A percentile compares a stretch with the other conserved stretches of the same genome.
Evolutionary conservation across 371 early-diverging fungal species (phyloP).

Genomic region (Mucor racemosus): DNA sequence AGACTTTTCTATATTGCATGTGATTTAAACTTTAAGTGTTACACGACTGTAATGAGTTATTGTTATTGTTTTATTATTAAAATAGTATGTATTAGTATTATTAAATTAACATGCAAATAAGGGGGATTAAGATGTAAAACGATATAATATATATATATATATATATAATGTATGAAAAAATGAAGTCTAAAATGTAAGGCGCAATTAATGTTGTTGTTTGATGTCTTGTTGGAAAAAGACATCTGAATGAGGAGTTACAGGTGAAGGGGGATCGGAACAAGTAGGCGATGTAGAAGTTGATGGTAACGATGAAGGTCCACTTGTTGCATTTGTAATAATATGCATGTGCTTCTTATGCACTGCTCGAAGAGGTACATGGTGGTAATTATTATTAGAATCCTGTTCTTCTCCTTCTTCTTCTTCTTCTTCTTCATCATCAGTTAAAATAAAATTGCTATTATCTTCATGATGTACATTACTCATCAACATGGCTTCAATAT

Average conservation of each 20-base stretch:
- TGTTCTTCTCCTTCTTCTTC: background rate
- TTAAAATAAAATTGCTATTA: background rate
- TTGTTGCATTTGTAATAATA: background rate
- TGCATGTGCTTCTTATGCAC: conserved; percentile 5
- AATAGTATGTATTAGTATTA: background rate
- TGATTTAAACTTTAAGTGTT: background rate
- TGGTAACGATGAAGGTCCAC: background rate
- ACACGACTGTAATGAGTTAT: background rate
- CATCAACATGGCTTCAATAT: conserved; percentile 7
- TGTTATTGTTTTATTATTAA: background rate
- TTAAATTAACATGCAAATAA: background rate
- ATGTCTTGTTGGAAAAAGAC: conserved; percentile 2
- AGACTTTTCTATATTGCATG: background rate
- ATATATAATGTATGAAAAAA: background rate
- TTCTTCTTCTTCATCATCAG: conserved; percentile 1
- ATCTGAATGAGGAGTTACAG: conserved; percentile 35
- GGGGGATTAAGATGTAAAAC: background rate
- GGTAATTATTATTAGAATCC: conserved; percentile 6
- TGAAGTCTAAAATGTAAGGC: background rate
- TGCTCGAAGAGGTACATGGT: conserved; percentile 27
- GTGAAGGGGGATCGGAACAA: conserved; percentile 39
- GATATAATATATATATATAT: too few relatives aligned
- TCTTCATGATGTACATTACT: background rate
- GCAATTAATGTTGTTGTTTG: conserved; percentile 8
- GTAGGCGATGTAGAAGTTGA: conserved; percentile 34